Base-by-base conservation (phyloP, 2,329 filamentous ascomycete genomes). In the Pestalotiopsis sp. region DNA sequence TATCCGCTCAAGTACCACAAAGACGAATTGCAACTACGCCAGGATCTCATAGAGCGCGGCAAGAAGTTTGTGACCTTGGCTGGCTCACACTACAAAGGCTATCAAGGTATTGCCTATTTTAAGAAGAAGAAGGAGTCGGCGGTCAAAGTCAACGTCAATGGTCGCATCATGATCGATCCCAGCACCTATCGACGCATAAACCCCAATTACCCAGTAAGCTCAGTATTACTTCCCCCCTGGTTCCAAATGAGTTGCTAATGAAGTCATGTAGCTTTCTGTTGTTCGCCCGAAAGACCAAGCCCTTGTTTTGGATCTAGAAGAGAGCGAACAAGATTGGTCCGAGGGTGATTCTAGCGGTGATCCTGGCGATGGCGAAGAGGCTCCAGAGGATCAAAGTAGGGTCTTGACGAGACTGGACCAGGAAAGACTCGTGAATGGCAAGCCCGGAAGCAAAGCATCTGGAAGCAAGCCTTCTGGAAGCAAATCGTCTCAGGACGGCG, bases 111-210 rank as follows among this genome's bases (percentile, higher is more conserved):
- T 81, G 94, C 92, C 0, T 97, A 94, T 80, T 89, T 90, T 83
- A 97, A 95, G 83, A 91, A 92, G 79, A 93, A 93, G 83, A 91
- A 91, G 74, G 83, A 86, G 69, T 23, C 23, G 23, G 83, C 93
- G 14, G 83, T 92, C 77, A 95, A 94, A 78, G 91, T 97, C 79
- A 94, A 94, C 76, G 91, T 97, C 78, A 93, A 94, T 71, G 92
- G 94, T 20, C 90, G 95, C 38, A 87, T 97, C 71, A 97, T 97
- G 94, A 85, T 97, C 27, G 95, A 97, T 76, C 90, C 93, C 0
- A 90, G 90, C 3, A 93, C 92, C 57, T 94, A 97, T 80, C 89
- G 93, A 9, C 89, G 93, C 41, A 93, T 95, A 78, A 93, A 96
- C 73, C 93, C 94, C 1, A 97, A 97, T 77, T 97, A 97, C 73